Conservation (phyloP, 1,139 yeast species). For the Zygosaccharomyces sapae region DNA sequence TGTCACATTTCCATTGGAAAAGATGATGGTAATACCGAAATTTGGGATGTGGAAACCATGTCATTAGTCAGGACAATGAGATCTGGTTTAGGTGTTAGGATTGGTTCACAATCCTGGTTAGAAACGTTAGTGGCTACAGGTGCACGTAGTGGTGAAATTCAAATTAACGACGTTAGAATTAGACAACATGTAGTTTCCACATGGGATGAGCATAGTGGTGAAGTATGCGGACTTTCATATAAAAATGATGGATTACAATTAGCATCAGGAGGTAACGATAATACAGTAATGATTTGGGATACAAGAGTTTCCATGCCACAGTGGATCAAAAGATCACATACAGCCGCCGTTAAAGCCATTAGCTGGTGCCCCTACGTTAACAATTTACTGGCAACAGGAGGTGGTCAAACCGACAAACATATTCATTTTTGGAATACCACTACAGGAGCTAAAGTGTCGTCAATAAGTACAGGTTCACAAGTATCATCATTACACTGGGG, state of each 20-base stretch:
- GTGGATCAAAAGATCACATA: constrained; percentile 73
- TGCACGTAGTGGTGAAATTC: constrained; percentile 74
- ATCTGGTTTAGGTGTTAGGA: constrained; percentile 64
- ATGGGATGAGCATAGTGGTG: constrained; percentile 71
- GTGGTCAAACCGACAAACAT: constrained; percentile 86
- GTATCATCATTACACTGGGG: constrained; percentile 94
- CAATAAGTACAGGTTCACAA: constrained; percentile 90
- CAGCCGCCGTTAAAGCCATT: constrained; percentile 93
- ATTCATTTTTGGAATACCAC: constrained; percentile 95
- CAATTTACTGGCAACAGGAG: constrained; percentile 88
- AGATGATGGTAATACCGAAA: constrained; percentile 80
- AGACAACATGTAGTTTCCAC: constrained; percentile 67
- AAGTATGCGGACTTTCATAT: constrained; percentile 90
- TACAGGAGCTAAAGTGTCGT: constrained; percentile 80
- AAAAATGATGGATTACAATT: constrained; percentile 78
- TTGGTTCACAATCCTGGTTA: constrained; percentile 85
- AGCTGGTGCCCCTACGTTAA: constrained; percentile 94
- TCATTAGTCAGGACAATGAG: constrained; percentile 73
- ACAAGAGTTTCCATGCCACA: constrained; percentile 72
- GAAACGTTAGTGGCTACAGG: constrained; percentile 80
- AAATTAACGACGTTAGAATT: constrained; percentile 89
- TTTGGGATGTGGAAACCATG: constrained; percentile 87
- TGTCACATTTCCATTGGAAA: constrained; percentile 80
- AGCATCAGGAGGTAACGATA: constrained; percentile 96
- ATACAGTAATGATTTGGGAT: constrained; percentile 92